Percentiles rank a stretch among this genome's conserved stretches.
phyloP scores from a whole-genome alignment of 768 basidiomycete species.

The Termitomyces heimii region DNA sequence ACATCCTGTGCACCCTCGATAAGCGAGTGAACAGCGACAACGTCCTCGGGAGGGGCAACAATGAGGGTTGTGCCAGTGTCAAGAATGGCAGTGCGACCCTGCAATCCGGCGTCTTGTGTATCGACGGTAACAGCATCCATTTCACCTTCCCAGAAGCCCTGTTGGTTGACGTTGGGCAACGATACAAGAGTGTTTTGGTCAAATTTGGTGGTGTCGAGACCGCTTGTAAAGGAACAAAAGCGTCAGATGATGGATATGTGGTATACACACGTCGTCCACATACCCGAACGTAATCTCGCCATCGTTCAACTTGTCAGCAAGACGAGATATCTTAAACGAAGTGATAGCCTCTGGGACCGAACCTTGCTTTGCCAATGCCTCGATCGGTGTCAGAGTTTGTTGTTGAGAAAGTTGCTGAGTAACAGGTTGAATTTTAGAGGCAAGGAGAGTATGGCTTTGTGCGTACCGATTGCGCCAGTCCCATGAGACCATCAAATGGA shows the following conservation, averaged over 20 bases:
- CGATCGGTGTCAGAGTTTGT: slow-evolving; percentile 59
- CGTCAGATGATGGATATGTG: not conserved
- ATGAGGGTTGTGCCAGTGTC: slow-evolving; percentile 57
- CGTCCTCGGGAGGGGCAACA: slow-evolving; percentile 35
- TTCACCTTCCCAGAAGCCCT: slow-evolving; percentile 79
- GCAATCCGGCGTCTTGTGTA: slow-evolving; percentile 43
- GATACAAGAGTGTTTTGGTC: slow-evolving; percentile 50
- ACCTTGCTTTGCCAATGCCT: slow-evolving; percentile 54
- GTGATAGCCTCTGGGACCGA: slow-evolving; percentile 60
- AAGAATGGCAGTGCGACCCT: slow-evolving; percentile 66
- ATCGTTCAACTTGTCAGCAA: slow-evolving; percentile 62
- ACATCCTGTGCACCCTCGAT: slow-evolving; percentile 37
- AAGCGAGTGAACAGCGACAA: slow-evolving; percentile 32
- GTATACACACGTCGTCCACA: not conserved
- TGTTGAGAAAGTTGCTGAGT: slow-evolving; percentile 59
- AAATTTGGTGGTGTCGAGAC: slow-evolving; percentile 67
- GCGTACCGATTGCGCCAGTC: slow-evolving; percentile 65
- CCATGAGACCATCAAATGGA: slow-evolving; percentile 73
- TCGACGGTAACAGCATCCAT: slow-evolving; percentile 56
- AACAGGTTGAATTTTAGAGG: not conserved
- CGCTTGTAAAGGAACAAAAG: slow-evolving; percentile 22
- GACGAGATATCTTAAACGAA: slow-evolving; percentile 76
- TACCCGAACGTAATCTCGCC: slow-evolving; percentile 80
- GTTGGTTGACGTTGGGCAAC: slow-evolving; percentile 52
- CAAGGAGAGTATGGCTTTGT: not conserved